Conservation (phyloP, 192 early-diverging fungal species). For the Lunasporangiospora selenospora region DNA sequence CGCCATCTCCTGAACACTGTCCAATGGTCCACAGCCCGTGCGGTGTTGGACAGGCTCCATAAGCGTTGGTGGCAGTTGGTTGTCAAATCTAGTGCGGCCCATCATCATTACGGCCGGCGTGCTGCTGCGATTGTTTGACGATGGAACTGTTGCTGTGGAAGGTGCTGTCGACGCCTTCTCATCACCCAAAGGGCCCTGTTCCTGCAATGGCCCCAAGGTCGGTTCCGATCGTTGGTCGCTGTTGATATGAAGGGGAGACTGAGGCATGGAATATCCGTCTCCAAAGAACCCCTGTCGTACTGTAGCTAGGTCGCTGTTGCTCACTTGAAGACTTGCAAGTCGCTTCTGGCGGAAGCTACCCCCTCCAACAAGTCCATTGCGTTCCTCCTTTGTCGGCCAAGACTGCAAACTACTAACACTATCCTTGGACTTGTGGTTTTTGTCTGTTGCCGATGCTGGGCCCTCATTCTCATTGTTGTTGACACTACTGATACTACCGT, state of each 20-base stretch:
- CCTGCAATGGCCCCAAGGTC: neutral
- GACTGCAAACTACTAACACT: too few relatives aligned
- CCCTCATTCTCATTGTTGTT: too few relatives aligned
- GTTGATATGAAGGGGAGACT: neutral
- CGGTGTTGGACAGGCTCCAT: conserved; percentile 7
- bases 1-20: too few relatives aligned
- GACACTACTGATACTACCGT: too few relatives aligned
- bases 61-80: conserved; percentile 16
- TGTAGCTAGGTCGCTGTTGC: neutral
- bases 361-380: too few relatives aligned
- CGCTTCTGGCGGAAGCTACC: conserved; percentile 38
- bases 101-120: conserved; percentile 43
- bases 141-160: neutral
- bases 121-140: conserved; percentile 27
- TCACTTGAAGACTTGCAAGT: conserved; percentile 25
- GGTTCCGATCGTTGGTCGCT: neutral
- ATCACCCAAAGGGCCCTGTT: too few relatives aligned
- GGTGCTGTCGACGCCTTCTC: too few relatives aligned
- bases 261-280: neutral
- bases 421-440: too few relatives aligned
- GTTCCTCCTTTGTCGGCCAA: neutral
- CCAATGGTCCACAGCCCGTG: conserved; percentile 34
- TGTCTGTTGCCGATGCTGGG: too few relatives aligned
- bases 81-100: too few relatives aligned
- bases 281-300: neutral